Base-by-base conservation (phyloP, 805 yeast species). In the Allodekkera sacchari region DNA sequence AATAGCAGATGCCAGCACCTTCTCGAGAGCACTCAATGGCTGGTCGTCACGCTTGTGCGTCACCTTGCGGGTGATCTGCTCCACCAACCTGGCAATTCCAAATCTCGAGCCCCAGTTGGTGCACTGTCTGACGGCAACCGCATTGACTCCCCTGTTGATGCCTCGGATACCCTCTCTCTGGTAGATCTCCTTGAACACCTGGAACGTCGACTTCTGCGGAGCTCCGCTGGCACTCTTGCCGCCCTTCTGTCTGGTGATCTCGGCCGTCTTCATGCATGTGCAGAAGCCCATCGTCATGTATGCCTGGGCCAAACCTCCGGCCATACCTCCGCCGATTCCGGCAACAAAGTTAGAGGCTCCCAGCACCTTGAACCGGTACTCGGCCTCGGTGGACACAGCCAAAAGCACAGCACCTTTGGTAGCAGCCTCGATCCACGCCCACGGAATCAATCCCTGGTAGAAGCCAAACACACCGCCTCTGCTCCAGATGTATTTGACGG, bases 401-500 rank as follows among this genome's bases (percentile, higher is more conserved):
- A 92, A 67, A 35, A 92, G 66, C 6, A 88, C 95, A 5, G 97
- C 96, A 56, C 98, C 98, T 59, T 92, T 92, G 22, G 98, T 92
- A n/a, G 95, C 83, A 7, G 96, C 98, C 61, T 89, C 98, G 46
- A 92, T 83, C 96, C 97, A 88, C 6, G 97, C 98, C 98, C 98
- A 92, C 28, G 98, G 98, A 43, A 89, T 88, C 53, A 92, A 68
- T 20, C 98, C 98, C 59, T 92, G 98, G 62, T 88, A 92, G 63
- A 88, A 92, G 0, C 97, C 98, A 18, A 73, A 53, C 12, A 80
- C 48, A 32, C 98, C 98, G 43, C 98, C 98, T 50, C 98, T 76
- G 11, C 92, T 70, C 92, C 94, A 85, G 39, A 92, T 88, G 25
- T 75, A 67, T 36, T 68, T 68, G 32, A 78, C 68, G 18, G 95